Base-by-base conservation (phyloP, 73 alveolate species). In the Blepharisma japonicum region DNA sequence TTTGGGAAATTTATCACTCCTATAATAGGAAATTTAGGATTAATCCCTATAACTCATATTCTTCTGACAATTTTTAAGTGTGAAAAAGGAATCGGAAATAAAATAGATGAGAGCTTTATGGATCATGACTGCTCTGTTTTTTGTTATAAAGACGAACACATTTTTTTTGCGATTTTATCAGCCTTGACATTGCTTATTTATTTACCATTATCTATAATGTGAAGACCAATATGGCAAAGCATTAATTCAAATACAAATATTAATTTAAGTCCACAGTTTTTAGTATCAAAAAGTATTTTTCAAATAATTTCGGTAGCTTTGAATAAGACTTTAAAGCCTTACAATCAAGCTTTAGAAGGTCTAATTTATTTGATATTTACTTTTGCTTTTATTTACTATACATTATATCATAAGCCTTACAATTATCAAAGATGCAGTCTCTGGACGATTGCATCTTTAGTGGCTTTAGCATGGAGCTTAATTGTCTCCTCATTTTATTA, bases 371-470 rank as follows among this genome's bases (percentile, higher is more conserved):
- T 32, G 3, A 32, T 32, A 32, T 20, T 61, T 18, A 39, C 46
- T 25, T 9, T 61, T 0, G 46, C 23, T 61, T 61, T 61, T 8
- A 20, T 61, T 20, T 25, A 14, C 23, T 20, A 14, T 14, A 9
- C 23, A 20, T 5, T 20, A 14, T 61, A n/a, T 61, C 5, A 9
- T 39, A 61, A 61, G 46, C 74, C 74, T 61, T 61, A 20, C 23
- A 61, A 61, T 25, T 61, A 61, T 25, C 49, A n/a, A 61, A n/a
- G 74, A n/a, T 14, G 18, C 14, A 61, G 23, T 25, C 39, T 61
- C 18, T 61, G 74, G 48, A 61, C 42, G 42, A 32, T 3, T 0
- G 42, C 42, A 32, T 32, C 42, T 32, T 32, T 32, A 32, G 42
- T 32, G 3, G 42, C 42, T 3, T 32, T 32, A 32, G 42, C 42